A percentile compares a stretch with the other conserved stretches of the same genome.
Conservation (phyloP, 129 eudicot species). For the Ambrosia trifida region DNA sequence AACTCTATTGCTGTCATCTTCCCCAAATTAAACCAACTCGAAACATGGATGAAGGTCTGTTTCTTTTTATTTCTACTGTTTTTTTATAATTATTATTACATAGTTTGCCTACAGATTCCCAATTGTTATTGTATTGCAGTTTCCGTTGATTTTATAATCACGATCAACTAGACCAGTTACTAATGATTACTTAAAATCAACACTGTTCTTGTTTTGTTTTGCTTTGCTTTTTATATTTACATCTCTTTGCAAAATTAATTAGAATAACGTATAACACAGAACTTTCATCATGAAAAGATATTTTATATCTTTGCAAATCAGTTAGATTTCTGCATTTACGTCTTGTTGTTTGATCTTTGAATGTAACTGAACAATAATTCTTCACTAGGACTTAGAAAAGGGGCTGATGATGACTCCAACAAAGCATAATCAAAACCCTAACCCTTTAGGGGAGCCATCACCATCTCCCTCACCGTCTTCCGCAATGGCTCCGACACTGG, state of each 20-base stretch:
- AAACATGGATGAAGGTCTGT: conserved; percentile 50
- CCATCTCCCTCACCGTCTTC: conserved; percentile 67
- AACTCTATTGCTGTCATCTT: no score
- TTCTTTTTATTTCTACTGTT: conserved; percentile 19
- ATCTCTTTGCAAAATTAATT: no score
- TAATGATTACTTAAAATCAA: background rate
- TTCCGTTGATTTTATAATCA: conserved; percentile 28
- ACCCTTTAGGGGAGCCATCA: conserved; percentile 41
- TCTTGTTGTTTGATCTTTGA: conserved; percentile 6
- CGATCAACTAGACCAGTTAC: conserved; percentile 28
- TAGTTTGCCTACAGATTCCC: conserved; percentile 16
- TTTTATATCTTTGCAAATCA: no score
- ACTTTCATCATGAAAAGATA: no score
- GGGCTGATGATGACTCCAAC: conserved; percentile 43
- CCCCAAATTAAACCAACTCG: conserved; percentile 22
- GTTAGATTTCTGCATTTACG: background rate
- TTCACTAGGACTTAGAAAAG: conserved; percentile 43
- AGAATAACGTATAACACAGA: no score
- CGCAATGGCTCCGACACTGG: conserved; percentile 69
- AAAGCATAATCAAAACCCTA: conserved; percentile 18
- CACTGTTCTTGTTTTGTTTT: background rate
- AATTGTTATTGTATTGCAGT: conserved; percentile 11
- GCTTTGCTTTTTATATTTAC: background rate
- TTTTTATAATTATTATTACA: no score
- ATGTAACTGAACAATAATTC: conserved; percentile 9